Evolutionary conservation across 1,284 basidiomycete species (phyloP).

Genomic region (Cutaneotrichosporon cyanovorans): DNA sequence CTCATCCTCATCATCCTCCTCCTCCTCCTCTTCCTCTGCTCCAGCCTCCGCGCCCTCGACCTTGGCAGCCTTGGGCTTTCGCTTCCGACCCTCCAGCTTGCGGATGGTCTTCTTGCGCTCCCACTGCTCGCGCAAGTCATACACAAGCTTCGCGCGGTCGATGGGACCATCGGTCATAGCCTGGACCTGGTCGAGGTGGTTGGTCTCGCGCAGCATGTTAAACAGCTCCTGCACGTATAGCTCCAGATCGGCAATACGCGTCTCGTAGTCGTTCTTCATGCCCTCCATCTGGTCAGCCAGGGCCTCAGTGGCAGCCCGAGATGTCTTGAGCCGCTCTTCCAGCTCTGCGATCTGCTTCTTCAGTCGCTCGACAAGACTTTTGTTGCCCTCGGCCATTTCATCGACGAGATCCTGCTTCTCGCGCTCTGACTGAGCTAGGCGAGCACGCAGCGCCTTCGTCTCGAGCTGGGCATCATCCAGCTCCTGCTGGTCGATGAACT

Average conservation of each 20-base stretch:
- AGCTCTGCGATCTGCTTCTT: constrained; percentile 65
- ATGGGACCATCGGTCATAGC: constrained; percentile 51
- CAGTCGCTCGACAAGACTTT: constrained; percentile 74
- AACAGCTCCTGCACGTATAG: constrained; percentile 89
- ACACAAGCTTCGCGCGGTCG: constrained; percentile 73
- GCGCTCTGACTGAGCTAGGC: constrained; percentile 46
- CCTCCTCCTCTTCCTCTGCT: constrained; percentile 28
- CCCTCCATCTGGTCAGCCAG: constrained; percentile 70
- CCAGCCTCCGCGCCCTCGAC: background rate
- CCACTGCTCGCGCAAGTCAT: constrained; percentile 63
- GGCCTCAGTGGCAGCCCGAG: constrained; percentile 67
- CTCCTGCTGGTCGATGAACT: constrained; percentile 85
- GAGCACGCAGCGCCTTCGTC: constrained; percentile 59
- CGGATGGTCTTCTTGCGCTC: constrained; percentile 77
- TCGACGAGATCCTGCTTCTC: constrained; percentile 57
- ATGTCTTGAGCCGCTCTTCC: constrained; percentile 71
- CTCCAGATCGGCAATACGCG: constrained; percentile 79
- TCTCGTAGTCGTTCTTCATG: constrained; percentile 76
- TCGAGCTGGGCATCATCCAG: constrained; percentile 74
- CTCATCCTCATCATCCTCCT: constrained; percentile 36
- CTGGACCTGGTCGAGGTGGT: constrained; percentile 66
- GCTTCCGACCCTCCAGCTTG: constrained; percentile 65
- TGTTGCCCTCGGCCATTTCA: constrained; percentile 69
- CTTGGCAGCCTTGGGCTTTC: constrained; percentile 1
- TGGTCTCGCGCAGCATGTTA: constrained; percentile 78